phyloP scores from a whole-genome alignment of 164 flowering plant genomes.

The Tetrastigma voinierianum region DNA sequence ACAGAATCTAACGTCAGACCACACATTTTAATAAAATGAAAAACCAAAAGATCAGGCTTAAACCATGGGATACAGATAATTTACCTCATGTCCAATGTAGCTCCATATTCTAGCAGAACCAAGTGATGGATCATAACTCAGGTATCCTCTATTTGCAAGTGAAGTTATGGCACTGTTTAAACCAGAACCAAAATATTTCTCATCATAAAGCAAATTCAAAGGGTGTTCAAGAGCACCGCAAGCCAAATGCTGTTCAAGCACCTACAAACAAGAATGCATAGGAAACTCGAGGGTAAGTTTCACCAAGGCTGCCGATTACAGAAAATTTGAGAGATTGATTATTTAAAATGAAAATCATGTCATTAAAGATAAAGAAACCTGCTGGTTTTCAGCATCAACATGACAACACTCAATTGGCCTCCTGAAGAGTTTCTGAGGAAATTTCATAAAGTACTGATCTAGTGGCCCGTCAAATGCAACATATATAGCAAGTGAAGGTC shows the following conservation, averaged over 20 bases:
- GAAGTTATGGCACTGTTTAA: constrained; percentile 40
- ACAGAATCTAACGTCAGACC: neutral
- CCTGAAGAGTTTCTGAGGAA: constrained; percentile 76
- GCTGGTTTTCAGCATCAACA: constrained; percentile 75
- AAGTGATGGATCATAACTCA: constrained; percentile 48
- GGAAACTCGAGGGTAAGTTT: neutral
- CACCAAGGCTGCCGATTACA: neutral
- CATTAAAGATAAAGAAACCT: constrained; percentile 37
- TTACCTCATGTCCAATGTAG: constrained; percentile 88
- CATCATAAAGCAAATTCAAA: constrained; percentile 68
- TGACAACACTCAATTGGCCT: constrained; percentile 87
- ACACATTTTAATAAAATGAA: neutral
- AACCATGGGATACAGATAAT: constrained; percentile 7
- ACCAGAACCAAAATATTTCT: constrained; percentile 74
- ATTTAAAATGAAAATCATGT: neutral
- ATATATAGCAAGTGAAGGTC: constrained; percentile 79
- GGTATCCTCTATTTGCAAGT: constrained; percentile 55
- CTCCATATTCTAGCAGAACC: constrained; percentile 63
- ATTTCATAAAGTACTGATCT: constrained; percentile 92
- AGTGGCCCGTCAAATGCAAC: constrained; percentile 94
- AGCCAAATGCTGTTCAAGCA: constrained; percentile 77
- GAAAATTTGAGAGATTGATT: neutral
- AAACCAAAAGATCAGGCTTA: neutral
- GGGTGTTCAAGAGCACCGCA: constrained; percentile 93
- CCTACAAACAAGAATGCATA: constrained; percentile 38